A percentile compares a stretch with the other conserved stretches of the same genome.
These are phyloP conservation scores for Vitis riparia DNA, from an alignment of 164 flowering plant species.

Conservation along the genomic window DNA sequence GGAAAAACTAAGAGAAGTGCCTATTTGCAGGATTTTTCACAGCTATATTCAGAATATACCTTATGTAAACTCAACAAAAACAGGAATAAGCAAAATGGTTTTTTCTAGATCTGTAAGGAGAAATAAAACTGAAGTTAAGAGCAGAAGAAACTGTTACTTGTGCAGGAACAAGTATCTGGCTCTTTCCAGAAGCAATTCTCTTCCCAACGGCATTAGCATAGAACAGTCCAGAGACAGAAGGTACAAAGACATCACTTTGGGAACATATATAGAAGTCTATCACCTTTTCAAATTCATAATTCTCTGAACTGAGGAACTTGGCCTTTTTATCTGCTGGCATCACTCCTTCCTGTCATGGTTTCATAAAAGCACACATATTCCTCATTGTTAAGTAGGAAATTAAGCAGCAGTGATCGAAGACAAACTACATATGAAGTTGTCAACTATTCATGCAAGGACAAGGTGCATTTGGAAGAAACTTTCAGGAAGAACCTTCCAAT, in stretches of 20 bases:
- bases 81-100: constrained; percentile 89
- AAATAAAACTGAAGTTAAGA: constrained; percentile 46
- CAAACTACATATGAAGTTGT: too few species aligned
- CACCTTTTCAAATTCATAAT: constrained; percentile 60
- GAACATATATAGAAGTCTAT: constrained; percentile 83
- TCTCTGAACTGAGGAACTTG: constrained; percentile 49
- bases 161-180: constrained; percentile 72
- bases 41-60: too few species aligned
- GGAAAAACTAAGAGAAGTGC: too few species aligned
- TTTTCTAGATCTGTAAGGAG: constrained; percentile 69
- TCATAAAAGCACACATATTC: background rate
- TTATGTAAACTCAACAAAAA: constrained; percentile 43
- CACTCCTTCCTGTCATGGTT: constrained; percentile 64
- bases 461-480: too few species aligned
- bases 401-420: too few species aligned
- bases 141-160: constrained; percentile 48
- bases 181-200: constrained; percentile 70
- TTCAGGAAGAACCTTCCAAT: too few species aligned
- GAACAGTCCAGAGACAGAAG: constrained; percentile 88
- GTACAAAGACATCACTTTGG: constrained; percentile 87
- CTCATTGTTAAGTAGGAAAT: too few species aligned
- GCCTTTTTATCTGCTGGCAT: constrained; percentile 71
- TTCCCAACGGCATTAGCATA: constrained; percentile 82
- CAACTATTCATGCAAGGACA: too few species aligned
- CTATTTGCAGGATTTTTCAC: too few species aligned